Percentiles rank a stretch among this genome's conserved stretches.
Evolutionary conservation across 352 stramenopile genomes (phyloP).

Genomic region (Peronospora tabacina): DNA sequence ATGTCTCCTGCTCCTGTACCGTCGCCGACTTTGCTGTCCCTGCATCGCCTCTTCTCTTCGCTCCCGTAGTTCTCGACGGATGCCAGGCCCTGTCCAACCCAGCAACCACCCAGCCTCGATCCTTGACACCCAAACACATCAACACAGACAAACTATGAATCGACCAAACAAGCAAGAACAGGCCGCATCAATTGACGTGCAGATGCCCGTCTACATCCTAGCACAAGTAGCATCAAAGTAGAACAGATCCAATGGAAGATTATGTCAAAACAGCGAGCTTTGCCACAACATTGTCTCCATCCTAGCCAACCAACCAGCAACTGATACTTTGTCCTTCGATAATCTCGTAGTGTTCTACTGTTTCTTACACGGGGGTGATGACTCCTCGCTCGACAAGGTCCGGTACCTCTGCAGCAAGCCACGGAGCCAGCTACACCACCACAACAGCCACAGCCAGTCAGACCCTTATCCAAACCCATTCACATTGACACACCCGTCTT

Average conservation of each 20-base stretch:
- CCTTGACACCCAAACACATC: background rate
- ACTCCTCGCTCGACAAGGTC: conserved; percentile 74
- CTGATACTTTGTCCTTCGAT: background rate
- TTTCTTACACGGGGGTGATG: conserved; percentile 55
- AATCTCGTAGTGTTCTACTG: background rate
- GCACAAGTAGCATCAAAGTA: conserved; percentile 16
- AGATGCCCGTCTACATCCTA: conserved; percentile 17
- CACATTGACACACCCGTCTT: conserved; percentile 7
- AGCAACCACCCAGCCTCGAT: background rate
- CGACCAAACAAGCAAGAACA: conserved; percentile 2
- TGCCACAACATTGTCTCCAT: background rate
- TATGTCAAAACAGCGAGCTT: conserved; percentile 24
- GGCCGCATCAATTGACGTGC: conserved; percentile 29
- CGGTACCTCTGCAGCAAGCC: conserved; percentile 81
- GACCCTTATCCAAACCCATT: background rate
- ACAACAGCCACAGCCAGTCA: conserved; percentile 5
- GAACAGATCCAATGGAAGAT: conserved; percentile 36
- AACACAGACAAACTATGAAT: conserved; percentile 12
- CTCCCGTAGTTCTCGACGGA: conserved; percentile 30
- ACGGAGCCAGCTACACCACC: conserved; percentile 59
- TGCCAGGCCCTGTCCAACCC: background rate
- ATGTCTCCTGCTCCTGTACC: conserved; percentile 22
- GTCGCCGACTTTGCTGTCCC: conserved; percentile 57
- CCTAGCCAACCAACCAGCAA: background rate
- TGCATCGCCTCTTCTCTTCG: conserved; percentile 53